Base-by-base conservation (phyloP, 805 yeast species). In the Cyberlindnera maclurae region DNA sequence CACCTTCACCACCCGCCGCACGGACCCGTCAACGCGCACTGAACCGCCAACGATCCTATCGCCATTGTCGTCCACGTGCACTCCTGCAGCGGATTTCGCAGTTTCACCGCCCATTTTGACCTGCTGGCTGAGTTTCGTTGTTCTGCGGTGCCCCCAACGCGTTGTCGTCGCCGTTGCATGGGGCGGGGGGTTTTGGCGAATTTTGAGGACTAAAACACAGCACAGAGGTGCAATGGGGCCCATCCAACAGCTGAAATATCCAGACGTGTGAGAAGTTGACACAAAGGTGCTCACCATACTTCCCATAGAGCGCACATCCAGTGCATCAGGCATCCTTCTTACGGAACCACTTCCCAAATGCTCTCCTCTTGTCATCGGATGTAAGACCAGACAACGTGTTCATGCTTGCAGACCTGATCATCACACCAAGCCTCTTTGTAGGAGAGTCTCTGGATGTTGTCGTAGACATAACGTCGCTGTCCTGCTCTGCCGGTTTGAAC, bases 401-500 rank as follows among this genome's bases (percentile, higher is more conserved):
- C n/a, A 52, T 36, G 33, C 62, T 57, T 6, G 62, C 55, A 0
- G 62, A 57, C 29, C 48, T 45, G 15, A 58, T 57, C 39, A 58
- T 38, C 33, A 35, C 43, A 3, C 51, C 29, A 1, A 58, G 29
- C 35, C 40, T 49, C 36, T 46, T 50, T 4, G 49, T 49, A 18
- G 51, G 58, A 12, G 52, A 47, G 15, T 26, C 18, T n/a, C 13
- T 33, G 35, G 8, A 8, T 15, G 15, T 27, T 7, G 29, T 13
- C 11, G 29, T 27, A 12, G 18, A 12, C n/a, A 20, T 20, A 5
- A 20, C 8, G 8, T 8, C 24, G 8, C 8, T 20, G 24, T 20
- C 24, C 24, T 20, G 24, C 8, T 20, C 24, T 20, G 24, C 24
- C 24, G 24, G n/a, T 12, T 33, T 33, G 38, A 43, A 45, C 20